These are phyloP conservation scores for Dioscorea alata DNA, from an alignment of 106 monocot species.

Conservation along the genomic window DNA sequence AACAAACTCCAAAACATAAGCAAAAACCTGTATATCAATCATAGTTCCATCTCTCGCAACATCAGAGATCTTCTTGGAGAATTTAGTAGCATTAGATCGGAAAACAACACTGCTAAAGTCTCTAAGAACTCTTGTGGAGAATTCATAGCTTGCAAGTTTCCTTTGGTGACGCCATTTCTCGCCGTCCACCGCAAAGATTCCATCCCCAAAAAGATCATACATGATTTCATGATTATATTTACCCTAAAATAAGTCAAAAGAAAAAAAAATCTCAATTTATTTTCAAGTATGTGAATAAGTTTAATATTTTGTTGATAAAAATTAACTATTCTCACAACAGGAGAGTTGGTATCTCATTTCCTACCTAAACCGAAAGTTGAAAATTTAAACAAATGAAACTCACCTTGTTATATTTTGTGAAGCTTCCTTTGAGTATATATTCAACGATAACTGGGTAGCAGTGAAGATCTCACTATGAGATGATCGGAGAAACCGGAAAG, in stretches of 20 bases:
- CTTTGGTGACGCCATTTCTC: conserved; percentile 41
- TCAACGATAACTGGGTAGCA: conserved; percentile 9
- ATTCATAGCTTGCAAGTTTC: conserved; percentile 33
- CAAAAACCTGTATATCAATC: conserved; percentile 8
- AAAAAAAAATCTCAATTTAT: too few species aligned
- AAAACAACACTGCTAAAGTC: conserved; percentile 36
- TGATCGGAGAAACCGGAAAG: conserved; percentile 6
- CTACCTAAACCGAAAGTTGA: too few species aligned
- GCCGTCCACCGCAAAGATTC: conserved; percentile 42
- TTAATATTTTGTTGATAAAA: too few species aligned
- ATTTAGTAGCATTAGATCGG: conserved; percentile 16
- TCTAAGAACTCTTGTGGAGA: conserved; percentile 25
- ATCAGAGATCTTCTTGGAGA: conserved; percentile 4
- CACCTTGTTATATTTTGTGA: conserved; percentile 17
- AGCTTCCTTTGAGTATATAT: conserved; percentile 18
- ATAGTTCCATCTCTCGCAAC: not conserved
- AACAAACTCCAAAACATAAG: too few species aligned
- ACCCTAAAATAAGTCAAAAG: conserved; percentile 2
- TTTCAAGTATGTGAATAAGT: too few species aligned
- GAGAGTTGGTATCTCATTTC: too few species aligned
- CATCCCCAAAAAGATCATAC: conserved; percentile 34
- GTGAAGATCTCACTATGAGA: conserved; percentile 5
- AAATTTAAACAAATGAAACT: not conserved
- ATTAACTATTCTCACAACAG: too few species aligned
- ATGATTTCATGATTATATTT: conserved; percentile 1